phyloP scores from a whole-genome alignment of 129 eudicot species.

The Artemisia tridentata region DNA sequence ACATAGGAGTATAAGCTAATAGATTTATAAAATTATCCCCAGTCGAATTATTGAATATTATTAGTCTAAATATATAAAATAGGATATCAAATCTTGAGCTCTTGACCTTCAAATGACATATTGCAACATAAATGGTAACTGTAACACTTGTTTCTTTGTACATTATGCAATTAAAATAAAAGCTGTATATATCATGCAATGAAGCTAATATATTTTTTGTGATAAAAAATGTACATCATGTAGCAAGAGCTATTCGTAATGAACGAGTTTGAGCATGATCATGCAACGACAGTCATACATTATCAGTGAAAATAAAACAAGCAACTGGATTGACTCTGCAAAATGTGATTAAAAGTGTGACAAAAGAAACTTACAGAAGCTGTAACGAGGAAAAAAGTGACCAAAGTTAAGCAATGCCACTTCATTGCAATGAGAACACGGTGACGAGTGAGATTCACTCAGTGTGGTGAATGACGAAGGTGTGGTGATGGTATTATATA shows the following conservation, averaged over 20 bases:
- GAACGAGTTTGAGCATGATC: not conserved
- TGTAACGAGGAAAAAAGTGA: conserved; percentile 10
- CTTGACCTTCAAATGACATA: too few relatives aligned
- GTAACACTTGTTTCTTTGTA: too few relatives aligned
- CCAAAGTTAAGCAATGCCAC: conserved; percentile 11
- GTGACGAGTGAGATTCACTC: conserved; percentile 1
- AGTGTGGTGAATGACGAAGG: conserved; percentile 3
- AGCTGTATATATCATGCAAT: too few relatives aligned
- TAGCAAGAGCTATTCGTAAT: not conserved
- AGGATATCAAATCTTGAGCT: too few relatives aligned
- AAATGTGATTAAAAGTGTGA: not conserved
- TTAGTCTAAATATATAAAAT: too few relatives aligned
- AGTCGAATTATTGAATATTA: too few relatives aligned
- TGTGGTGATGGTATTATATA: conserved; percentile 16
- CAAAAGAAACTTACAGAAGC: conserved; percentile 19
- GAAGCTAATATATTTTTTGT: too few relatives aligned
- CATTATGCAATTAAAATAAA: not conserved
- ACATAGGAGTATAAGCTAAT: not conserved
- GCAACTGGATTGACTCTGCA: not conserved
- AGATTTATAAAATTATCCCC: not conserved
- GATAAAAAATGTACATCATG: not conserved
- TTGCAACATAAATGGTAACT: too few relatives aligned
- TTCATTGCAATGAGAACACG: conserved; percentile 4
- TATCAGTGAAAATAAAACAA: not conserved
- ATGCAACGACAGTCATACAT: not conserved